phyloP scores from a whole-genome alignment of 106 monocot species.

The Dioscorea zingiberensis region DNA sequence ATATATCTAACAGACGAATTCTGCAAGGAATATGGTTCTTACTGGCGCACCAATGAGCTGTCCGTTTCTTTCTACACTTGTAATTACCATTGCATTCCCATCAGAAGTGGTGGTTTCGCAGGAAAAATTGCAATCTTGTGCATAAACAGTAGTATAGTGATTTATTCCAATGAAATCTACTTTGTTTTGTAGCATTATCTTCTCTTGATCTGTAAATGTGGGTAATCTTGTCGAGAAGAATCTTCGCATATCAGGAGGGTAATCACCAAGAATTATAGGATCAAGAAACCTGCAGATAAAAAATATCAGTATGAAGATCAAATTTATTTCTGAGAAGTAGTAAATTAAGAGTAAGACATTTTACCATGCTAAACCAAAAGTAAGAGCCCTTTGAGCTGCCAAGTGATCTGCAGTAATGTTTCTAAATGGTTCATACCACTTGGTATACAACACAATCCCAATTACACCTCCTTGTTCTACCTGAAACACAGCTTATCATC shows the following conservation, averaged over 20 bases:
- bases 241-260: conserved; percentile 36
- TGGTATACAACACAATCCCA: conserved; percentile 26
- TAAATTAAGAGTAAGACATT: neutral
- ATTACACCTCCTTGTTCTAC: conserved; percentile 31
- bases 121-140: conserved; percentile 43
- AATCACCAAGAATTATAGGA: conserved; percentile 41
- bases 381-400: conserved; percentile 24
- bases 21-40: no score
- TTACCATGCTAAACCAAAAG: conserved; percentile 39
- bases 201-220: conserved; percentile 25
- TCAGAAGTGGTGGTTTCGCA: conserved; percentile 12
- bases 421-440: conserved; percentile 32
- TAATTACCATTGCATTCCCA: conserved; percentile 14
- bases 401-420: conserved; percentile 15
- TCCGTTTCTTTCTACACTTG: conserved; percentile 22
- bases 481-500: neutral
- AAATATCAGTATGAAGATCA: neutral
- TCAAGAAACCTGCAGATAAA: conserved; percentile 32
- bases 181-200: conserved; percentile 21
- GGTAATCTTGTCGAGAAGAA: conserved; percentile 26
- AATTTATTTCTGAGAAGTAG: neutral
- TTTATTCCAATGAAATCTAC: conserved; percentile 61
- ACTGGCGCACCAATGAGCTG: conserved; percentile 20
- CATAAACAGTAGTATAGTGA: conserved; percentile 44
- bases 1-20: no score